Evolutionary conservation across 768 basidiomycete species (phyloP), one percentile per base, ranked within the genome.

Genomic region (Mycena olivaceomarginata): DNA sequence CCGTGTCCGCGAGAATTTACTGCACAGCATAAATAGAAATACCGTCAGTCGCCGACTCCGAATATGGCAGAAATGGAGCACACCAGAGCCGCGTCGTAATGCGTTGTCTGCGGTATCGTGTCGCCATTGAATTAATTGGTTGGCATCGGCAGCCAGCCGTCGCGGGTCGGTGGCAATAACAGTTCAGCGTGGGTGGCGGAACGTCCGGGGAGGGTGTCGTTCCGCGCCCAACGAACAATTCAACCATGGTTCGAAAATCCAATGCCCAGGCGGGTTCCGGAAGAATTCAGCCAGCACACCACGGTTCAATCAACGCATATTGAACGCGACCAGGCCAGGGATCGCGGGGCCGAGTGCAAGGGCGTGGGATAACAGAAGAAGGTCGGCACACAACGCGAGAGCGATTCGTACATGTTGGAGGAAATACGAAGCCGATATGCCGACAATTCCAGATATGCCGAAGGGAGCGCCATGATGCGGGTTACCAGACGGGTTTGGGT

Each of bases 71-170:
- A 73, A 71, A 72, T n/a, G 6, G 13, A 22, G 20, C 91, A 80
- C 86, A 95, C 94, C 96, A 97, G 81, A 97, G 96, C 82, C 94
- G 95, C 51, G 94, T 96, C 77, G 89, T 93, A 74, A 97, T 86
- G 62, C 94, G 91, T 88, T 97, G 95, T n/a, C 96, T 95, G 80
- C 76, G 57, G 39, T 46, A 22, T 53, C 20, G 51, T n/a, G 51
- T 53, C 56, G 56, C 7, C 22, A 57, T 57, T 57, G 56, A 5
- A 57, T 53, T 53, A 11, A 53, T 53, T 53, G 6, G 53, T 11
- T 31, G 31, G 31, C 31, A 31, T 31, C 31, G 31, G 31, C 31
- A 4, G 53, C 6, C 53, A 53, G 53, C 53, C 53, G n/a, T 53
- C 53, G 46, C 16, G 53, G 20, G 25, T 25, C 56, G 25, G 56